Evolutionary conservation across 2,329 filamentous ascomycete species (phyloP), one percentile per base, ranked within the genome.

Genomic region (Gaeumannomyces tritici): DNA sequence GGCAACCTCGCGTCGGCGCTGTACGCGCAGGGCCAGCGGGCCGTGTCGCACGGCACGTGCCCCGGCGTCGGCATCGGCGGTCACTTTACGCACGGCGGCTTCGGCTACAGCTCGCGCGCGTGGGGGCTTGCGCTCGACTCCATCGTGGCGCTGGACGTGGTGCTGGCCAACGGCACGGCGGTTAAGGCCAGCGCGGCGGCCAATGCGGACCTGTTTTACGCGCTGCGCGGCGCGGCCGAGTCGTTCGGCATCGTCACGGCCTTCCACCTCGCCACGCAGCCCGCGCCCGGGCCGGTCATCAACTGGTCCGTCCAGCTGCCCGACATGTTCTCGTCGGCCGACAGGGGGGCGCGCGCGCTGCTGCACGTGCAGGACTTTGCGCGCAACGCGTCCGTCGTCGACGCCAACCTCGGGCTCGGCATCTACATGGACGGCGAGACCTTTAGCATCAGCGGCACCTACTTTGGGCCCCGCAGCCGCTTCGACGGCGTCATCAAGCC

Each of bases 31-130:
- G 74, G 73, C 0, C 67, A 64, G 66, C 77, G 69, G 18, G 80
- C 76, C 2, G 71, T 83, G 4, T 72, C 77, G 29, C 80, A 83
- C 59, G 80, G 81, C n/a, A 81, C 80, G 1, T 83, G 81, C 65
- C 79, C 81, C 4, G 78, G 76, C 3, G 76, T 78, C 47, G 76
- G 76, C 3, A 68, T 76, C 15, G 73, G 71, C 4, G 76, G 76
- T 0, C 76, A 78, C 60, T 66, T 70, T 4, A 69, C 77, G 11
- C 75, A 77, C 62, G 76, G 76, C 42, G 74, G 75, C 8, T 76
- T 74, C 61, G 75, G 75, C 1, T 68, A 74, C 61, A 72, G 71
- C 62, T 76, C 75, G 2, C 71, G 73, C 64, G 73, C 70, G 27
- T 69, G 72, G 59, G 73, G 73, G 0, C 67, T 75, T 18, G 72